Evolutionary conservation across 345 rosid species (phyloP).

Genomic region (Linum usitatissimum): DNA sequence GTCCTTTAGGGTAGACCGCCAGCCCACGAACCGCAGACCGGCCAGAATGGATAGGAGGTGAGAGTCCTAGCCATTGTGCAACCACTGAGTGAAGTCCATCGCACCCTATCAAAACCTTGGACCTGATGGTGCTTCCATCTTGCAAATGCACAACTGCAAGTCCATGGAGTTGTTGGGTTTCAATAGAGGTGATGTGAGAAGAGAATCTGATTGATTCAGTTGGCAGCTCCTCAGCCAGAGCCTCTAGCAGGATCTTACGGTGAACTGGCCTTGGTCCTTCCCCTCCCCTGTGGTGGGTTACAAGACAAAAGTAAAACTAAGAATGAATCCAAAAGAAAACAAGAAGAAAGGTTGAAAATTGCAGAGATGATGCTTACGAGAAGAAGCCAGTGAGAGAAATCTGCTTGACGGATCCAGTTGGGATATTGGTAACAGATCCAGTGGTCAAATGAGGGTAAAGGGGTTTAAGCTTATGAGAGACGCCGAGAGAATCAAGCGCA

Average conservation of each 20-base stretch:
- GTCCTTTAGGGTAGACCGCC: constrained; percentile 21
- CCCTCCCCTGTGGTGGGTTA: not conserved
- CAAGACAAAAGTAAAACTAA: not conserved
- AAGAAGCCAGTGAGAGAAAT: not conserved
- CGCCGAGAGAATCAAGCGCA: constrained; percentile 33
- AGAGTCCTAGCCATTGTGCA: constrained; percentile 26
- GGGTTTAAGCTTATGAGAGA: constrained; percentile 28
- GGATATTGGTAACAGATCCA: constrained; percentile 15
- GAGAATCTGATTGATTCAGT: constrained; percentile 24
- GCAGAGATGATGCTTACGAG: not conserved
- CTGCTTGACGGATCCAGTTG: constrained; percentile 17
- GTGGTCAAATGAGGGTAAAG: constrained; percentile 9
- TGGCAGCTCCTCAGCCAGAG: constrained; percentile 29
- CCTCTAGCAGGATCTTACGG: constrained; percentile 22
- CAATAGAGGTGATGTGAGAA: constrained; percentile 19
- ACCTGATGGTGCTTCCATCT: constrained; percentile 25
- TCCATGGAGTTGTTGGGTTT: not conserved
- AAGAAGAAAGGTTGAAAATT: not conserved
- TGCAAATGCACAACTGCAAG: constrained; percentile 14
- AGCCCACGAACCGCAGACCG: constrained; percentile 26
- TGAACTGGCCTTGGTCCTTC: constrained; percentile 16
- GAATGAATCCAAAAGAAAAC: not conserved
- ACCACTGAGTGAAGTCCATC: constrained; percentile 37
- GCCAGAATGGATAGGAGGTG: constrained; percentile 15
- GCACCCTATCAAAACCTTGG: constrained; percentile 39